phyloP scores from a whole-genome alignment of 2,329 filamentous ascomycete genomes.

The Verticillium tricorpus region DNA sequence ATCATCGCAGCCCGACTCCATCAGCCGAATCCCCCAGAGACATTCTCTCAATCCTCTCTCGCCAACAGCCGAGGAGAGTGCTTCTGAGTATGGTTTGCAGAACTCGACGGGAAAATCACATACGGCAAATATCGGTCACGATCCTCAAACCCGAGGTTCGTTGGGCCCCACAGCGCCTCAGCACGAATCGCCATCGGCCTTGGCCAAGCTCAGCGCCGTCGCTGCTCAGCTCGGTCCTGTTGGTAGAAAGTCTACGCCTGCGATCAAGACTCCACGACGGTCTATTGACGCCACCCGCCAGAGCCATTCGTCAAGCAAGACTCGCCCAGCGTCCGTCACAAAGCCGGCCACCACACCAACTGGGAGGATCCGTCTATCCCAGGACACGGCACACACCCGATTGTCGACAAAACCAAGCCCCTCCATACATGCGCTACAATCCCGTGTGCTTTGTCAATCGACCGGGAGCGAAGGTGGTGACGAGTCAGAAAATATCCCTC shows the following conservation, averaged over 20 bases:
- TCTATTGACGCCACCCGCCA: not conserved
- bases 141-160: not conserved
- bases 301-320: not conserved
- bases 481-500: not conserved
- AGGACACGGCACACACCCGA: not conserved
- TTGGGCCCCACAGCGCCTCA: not conserved
- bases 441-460: not conserved
- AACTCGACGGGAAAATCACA: not conserved
- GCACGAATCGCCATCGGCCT: not conserved
- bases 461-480: not conserved
- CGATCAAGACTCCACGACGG: not conserved
- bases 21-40: not conserved
- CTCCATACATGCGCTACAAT: not conserved
- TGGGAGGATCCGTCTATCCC: not conserved
- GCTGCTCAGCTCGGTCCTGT: not conserved
- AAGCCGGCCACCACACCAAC: not conserved
- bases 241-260: not conserved
- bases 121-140: not conserved
- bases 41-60: not conserved
- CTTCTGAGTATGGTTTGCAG: not conserved
- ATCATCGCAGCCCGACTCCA: not conserved
- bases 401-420: not conserved
- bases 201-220: not conserved
- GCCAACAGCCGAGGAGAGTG: not conserved
- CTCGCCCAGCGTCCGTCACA: not conserved